These are phyloP conservation scores for Triticum monococcum DNA, from an alignment of 176 grass and related monocot genomes.

Conservation along the genomic window DNA sequence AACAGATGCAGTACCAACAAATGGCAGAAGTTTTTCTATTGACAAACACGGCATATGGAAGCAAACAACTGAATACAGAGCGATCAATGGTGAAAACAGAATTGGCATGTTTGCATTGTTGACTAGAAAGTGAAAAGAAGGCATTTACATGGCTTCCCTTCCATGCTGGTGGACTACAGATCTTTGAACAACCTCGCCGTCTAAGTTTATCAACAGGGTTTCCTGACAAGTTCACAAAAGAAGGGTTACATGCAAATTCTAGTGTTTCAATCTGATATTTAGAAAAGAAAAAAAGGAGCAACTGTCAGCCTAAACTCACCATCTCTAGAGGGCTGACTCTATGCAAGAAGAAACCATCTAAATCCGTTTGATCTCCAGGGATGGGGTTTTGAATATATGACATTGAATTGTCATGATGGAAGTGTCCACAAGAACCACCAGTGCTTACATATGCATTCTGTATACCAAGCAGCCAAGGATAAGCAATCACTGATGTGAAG, in stretches of 20 bases:
- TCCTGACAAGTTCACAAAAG: constrained; percentile 10
- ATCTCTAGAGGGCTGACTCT: constrained; percentile 33
- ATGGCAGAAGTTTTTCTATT: not conserved
- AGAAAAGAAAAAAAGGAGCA: not conserved
- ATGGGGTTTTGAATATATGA: constrained; percentile 31
- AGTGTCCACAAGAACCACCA: constrained; percentile 30
- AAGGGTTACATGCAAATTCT: not conserved
- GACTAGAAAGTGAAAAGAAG: not conserved
- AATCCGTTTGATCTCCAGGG: not conserved
- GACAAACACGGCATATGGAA: not conserved
- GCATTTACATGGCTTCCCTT: constrained; percentile 23
- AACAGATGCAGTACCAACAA: not conserved
- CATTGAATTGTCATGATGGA: constrained; percentile 26
- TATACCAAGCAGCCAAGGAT: not conserved
- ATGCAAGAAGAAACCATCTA: constrained; percentile 45
- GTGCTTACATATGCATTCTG: constrained; percentile 38
- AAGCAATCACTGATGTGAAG: not conserved
- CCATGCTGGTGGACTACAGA: constrained; percentile 12
- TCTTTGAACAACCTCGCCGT: constrained; percentile 46
- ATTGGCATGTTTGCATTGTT: not conserved
- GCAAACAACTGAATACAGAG: not conserved
- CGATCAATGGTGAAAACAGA: not conserved
- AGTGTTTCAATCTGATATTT: not conserved
- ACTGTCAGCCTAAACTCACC: constrained; percentile 10
- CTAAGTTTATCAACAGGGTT: constrained; percentile 25